Percentiles rank a stretch among this genome's conserved stretches.
Evolutionary conservation across 768 basidiomycete genomes (phyloP).

Genomic region (Leucosporidium scottii): DNA sequence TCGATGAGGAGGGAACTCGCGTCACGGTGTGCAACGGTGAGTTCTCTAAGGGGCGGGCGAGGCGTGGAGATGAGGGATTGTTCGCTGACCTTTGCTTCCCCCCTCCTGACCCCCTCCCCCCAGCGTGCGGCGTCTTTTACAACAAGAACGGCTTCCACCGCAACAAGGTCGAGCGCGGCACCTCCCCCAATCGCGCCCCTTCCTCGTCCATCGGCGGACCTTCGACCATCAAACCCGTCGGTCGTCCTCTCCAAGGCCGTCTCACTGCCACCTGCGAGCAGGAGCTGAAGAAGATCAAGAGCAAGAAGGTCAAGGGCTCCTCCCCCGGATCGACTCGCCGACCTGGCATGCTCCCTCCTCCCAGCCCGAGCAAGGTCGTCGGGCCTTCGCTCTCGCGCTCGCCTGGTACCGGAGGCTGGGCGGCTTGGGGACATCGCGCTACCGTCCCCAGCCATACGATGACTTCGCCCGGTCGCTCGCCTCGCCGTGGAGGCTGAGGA

Average conservation of each 20-base stretch:
- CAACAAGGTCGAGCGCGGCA: conserved; percentile 10
- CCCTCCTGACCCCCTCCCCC: no score
- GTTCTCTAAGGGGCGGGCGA: background rate
- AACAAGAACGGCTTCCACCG: conserved; percentile 35
- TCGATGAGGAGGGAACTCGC: background rate
- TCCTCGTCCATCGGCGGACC: background rate
- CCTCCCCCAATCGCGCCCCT: background rate
- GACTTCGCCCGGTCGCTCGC: conserved; percentile 27
- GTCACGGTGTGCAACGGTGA: conserved; percentile 27
- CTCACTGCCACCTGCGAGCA: conserved; percentile 32
- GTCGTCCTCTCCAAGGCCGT: conserved; percentile 26
- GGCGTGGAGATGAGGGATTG: no score
- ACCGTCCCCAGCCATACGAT: conserved; percentile 1
- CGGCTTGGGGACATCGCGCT: background rate
- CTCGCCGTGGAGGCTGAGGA: conserved; percentile 17
- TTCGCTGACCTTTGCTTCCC: background rate
- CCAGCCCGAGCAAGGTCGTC: conserved; percentile 29
- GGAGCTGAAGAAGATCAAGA: conserved; percentile 24
- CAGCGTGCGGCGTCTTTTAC: conserved; percentile 34
- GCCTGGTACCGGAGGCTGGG: conserved; percentile 33
- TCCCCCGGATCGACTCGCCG: background rate
- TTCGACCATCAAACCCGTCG: background rate
- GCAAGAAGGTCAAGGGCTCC: background rate
- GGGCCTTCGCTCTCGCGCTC: conserved; percentile 18
- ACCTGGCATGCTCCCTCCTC: conserved; percentile 23